These are phyloP conservation scores for Pholiota adiposa DNA, from an alignment of 1,284 basidiomycete species.

Conservation along the genomic window DNA sequence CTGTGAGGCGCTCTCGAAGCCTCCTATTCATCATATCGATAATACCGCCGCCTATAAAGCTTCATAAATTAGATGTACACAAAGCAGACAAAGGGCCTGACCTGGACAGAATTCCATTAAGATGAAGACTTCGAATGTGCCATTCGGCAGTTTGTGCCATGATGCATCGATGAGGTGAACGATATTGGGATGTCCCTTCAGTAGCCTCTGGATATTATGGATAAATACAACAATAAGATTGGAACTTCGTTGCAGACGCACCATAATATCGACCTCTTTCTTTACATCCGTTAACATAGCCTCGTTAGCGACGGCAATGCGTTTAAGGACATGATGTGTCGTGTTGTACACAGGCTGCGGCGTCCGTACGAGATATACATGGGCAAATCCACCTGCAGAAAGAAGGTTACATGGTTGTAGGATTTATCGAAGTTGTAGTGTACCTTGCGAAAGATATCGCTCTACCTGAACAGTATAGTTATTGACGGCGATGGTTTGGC, in stretches of 20 bases:
- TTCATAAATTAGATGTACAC: slow-evolving; percentile 2
- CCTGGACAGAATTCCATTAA: slow-evolving; percentile 96
- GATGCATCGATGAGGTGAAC: slow-evolving; percentile 95
- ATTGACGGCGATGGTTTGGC: slow-evolving; percentile 91
- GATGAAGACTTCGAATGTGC: slow-evolving; percentile 95
- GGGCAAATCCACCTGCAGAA: slow-evolving; percentile 90
- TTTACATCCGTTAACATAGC: slow-evolving; percentile 92
- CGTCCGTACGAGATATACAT: slow-evolving; percentile 95
- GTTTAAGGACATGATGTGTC: slow-evolving; percentile 96
- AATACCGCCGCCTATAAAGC: slow-evolving; percentile 85
- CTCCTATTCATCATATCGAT: slow-evolving; percentile 99
- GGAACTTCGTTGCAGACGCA: slow-evolving; percentile 44
- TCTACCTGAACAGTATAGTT: slow-evolving; percentile 84
- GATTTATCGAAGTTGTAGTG: background rate
- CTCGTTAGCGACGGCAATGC: slow-evolving; percentile 93
- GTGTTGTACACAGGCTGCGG: slow-evolving; percentile 85
- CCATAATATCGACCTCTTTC: slow-evolving; percentile 99
- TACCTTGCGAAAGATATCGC: slow-evolving; percentile 93
- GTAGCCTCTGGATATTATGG: slow-evolving; percentile 62
- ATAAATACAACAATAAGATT: slow-evolving; percentile 30
- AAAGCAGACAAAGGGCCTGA: slow-evolving; percentile 29
- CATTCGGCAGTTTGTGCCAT: slow-evolving; percentile 82
- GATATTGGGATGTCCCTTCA: slow-evolving; percentile 91
- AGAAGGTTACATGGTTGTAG: background rate
- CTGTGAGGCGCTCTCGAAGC: slow-evolving; percentile 90